These are phyloP conservation scores for Juglanconis juglandina DNA, from an alignment of 2,329 filamentous ascomycete species.

Conservation along the genomic window DNA sequence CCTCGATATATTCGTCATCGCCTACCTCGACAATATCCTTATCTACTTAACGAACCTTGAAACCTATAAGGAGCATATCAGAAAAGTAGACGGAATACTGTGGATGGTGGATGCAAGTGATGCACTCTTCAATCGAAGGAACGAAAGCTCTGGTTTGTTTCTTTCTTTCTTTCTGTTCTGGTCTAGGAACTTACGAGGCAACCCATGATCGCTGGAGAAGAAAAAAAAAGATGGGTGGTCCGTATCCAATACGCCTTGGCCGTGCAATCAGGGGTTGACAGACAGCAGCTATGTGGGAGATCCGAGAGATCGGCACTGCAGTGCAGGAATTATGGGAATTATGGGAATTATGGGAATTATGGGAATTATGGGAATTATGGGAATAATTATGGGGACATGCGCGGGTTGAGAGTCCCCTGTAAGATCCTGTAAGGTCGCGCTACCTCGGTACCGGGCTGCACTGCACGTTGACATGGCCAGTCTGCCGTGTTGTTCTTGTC, in stretches of 20 bases:
- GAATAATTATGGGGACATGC: not conserved
- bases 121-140: not conserved
- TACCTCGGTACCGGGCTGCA: not conserved
- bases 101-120: not conserved
- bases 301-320: not conserved
- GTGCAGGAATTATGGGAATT: not conserved
- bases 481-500: not conserved
- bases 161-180: not conserved
- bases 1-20: not conserved
- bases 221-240: conserved; percentile 9
- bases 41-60: not conserved
- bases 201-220: conserved; percentile 10
- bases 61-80: not conserved
- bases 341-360: not conserved
- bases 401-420: not conserved
- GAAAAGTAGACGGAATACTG: not conserved
- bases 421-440: not conserved
- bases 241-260: conserved; percentile 4
- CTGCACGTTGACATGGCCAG: conserved; percentile 1
- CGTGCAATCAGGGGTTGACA: conserved; percentile 1
- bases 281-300: not conserved
- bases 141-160: not conserved
- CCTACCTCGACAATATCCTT: not conserved
- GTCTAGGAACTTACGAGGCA: conserved; percentile 18
- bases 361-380: not conserved